Percentiles rank a stretch among this genome's conserved stretches.
phyloP scores from a whole-genome alignment of 176 grass and related monocot species.

The Bromus sterilis region DNA sequence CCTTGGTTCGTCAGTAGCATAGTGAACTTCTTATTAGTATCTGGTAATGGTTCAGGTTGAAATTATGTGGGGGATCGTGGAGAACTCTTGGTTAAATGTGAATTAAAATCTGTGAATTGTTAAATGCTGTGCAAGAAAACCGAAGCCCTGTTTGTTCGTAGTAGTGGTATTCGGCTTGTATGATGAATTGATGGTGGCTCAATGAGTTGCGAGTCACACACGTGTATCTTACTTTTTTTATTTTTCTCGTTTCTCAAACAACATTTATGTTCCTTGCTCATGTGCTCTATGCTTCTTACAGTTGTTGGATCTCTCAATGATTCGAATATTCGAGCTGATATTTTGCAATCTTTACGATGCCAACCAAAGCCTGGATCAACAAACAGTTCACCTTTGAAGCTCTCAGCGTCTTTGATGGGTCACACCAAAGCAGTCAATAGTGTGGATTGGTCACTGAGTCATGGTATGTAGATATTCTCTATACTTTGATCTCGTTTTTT shows the following conservation, averaged over 20 bases:
- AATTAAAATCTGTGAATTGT: neutral
- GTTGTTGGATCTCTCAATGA: conserved; percentile 40
- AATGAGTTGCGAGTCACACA: neutral
- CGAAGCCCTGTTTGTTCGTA: neutral
- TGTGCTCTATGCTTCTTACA: conserved; percentile 16
- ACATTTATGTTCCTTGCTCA: neutral
- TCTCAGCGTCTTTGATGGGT: conserved; percentile 44
- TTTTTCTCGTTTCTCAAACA: neutral
- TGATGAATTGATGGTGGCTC: neutral
- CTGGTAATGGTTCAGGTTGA: neutral
- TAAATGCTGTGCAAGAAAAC: neutral
- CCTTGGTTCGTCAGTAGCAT: neutral
- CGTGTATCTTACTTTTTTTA: neutral
- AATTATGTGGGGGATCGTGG: neutral
- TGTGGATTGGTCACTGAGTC: conserved; percentile 64
- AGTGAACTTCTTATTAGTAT: neutral
- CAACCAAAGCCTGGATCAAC: conserved; percentile 26
- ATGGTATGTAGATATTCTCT: conserved; percentile 48
- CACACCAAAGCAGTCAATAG: conserved; percentile 71
- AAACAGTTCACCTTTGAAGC: conserved; percentile 29
- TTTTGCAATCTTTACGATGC: conserved; percentile 39
- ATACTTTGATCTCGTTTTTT: neutral
- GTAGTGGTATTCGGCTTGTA: neutral
- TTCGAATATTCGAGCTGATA: conserved; percentile 47
- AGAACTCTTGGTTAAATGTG: neutral